These are phyloP conservation scores for Leccinum incarnatum DNA, from an alignment of 768 basidiomycete species.

Conservation along the genomic window DNA sequence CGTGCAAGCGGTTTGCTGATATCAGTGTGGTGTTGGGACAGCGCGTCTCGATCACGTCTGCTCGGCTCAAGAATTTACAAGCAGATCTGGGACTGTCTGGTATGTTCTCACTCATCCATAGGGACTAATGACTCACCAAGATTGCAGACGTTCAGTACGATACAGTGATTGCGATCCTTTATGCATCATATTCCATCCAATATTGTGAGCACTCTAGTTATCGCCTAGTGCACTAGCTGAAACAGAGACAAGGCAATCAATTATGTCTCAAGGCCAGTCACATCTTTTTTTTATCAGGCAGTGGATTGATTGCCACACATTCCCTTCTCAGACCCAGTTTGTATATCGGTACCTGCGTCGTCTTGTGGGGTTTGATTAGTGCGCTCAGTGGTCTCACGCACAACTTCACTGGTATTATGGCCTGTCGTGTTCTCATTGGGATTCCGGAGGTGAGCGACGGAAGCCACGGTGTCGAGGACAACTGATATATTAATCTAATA, in stretches of 20 bases:
- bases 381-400: conserved; percentile 59
- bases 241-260: conserved; percentile 45
- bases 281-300: background rate
- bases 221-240: background rate
- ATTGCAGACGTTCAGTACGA: conserved; percentile 33
- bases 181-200: background rate
- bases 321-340: conserved; percentile 49
- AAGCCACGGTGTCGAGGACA: background rate
- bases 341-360: conserved; percentile 47
- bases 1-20: background rate
- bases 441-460: conserved; percentile 47
- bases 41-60: background rate
- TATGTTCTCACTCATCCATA: background rate
- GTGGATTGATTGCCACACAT: background rate
- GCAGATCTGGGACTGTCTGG: background rate
- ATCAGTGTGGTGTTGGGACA: background rate
- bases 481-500: background rate
- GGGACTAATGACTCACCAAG: background rate
- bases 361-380: conserved; percentile 64
- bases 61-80: background rate
- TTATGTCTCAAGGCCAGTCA: conserved; percentile 44
- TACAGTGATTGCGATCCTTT: background rate
- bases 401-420: conserved; percentile 44
- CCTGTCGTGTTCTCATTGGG: conserved; percentile 49
- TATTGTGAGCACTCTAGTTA: conserved; percentile 17